Base-by-base conservation (phyloP, 1,139 yeast genomes). In the Lodderomyces jiufengensis region DNA sequence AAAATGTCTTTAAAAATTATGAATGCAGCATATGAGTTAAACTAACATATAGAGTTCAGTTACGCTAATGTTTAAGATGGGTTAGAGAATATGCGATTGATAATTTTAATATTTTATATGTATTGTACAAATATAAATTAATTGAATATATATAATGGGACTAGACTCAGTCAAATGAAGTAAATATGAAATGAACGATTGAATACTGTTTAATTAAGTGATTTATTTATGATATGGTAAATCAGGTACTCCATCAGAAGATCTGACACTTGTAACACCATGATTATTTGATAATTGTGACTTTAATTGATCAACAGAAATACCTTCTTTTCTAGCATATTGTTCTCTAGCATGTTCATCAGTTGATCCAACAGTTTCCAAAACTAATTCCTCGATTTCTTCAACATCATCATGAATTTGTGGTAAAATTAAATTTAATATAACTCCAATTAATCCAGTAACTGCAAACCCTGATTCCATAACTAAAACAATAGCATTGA, bases 401-500 rank as follows among this genome's bases (percentile, higher is more conserved):
- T 76, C 81, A 28, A 69, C 70, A 32, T 78, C 84, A 50, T 83
- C 94, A 28, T 60, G 57, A 29, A 80, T 82, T 57, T 81, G 88
- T 10, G 95, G 94, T 45, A 87, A 63, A 25, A 81, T 29, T 47
- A 84, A 63, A 64, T 87, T 87, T 42, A 86, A 65, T 31, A 85
- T 59, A 34, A 85, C 77, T 27, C 88, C 95, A 31, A 85, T 50
- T 48, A 88, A 70, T 12, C 95, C 96, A 22, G 92, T 75, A 36
- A 87, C 66, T 24, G 95, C 95, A 54, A 83, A 87, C 27, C 95
- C 90, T 15, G 95, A 84, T 57, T 85, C 92, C 84, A 85, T 77
- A 34, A 88, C 87, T 45, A 88, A 74, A 32, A 75, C 71, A 45
- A 88, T 82, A 39, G 96, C 96, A 54, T 85, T 78, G 45, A 77